Evolutionary conservation across 345 rosid genomes (phyloP).

Genomic region (Populus nigra): DNA sequence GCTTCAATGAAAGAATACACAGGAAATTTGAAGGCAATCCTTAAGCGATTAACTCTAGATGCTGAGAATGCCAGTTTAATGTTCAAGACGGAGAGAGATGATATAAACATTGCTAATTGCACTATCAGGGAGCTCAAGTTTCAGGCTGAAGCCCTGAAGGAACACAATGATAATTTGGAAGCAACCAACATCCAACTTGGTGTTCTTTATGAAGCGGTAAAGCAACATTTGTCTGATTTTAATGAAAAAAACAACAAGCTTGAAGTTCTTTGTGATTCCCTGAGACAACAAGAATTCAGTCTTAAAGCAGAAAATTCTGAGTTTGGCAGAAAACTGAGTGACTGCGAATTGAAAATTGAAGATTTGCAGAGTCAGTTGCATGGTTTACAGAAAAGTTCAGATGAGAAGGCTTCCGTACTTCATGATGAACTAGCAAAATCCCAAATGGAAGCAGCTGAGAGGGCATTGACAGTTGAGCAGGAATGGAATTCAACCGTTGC

Average conservation of each 20-base stretch:
- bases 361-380: slow-evolving; percentile 59
- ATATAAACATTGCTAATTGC: slow-evolving; percentile 30
- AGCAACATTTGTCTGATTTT: slow-evolving; percentile 42
- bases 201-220: slow-evolving; percentile 58
- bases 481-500: slow-evolving; percentile 46
- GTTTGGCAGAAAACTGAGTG: slow-evolving; percentile 42
- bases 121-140: slow-evolving; percentile 42
- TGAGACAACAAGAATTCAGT: slow-evolving; percentile 39
- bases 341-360: slow-evolving; percentile 35
- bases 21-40: slow-evolving; percentile 49
- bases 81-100: slow-evolving; percentile 42
- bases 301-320: slow-evolving; percentile 50
- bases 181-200: slow-evolving; percentile 53
- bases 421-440: slow-evolving; percentile 49
- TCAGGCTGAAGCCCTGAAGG: slow-evolving; percentile 47
- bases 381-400: slow-evolving; percentile 47
- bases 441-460: slow-evolving; percentile 51
- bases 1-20: slow-evolving; percentile 42
- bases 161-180: slow-evolving; percentile 48
- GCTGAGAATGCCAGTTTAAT: slow-evolving; percentile 38
- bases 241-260: slow-evolving; percentile 47
- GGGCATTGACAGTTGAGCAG: slow-evolving; percentile 48
- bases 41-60: slow-evolving; percentile 55
- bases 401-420: slow-evolving; percentile 39
- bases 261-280: slow-evolving; percentile 42